Conservation (phyloP, 2,329 filamentous ascomycete species). For the Capronia coronata region DNA sequence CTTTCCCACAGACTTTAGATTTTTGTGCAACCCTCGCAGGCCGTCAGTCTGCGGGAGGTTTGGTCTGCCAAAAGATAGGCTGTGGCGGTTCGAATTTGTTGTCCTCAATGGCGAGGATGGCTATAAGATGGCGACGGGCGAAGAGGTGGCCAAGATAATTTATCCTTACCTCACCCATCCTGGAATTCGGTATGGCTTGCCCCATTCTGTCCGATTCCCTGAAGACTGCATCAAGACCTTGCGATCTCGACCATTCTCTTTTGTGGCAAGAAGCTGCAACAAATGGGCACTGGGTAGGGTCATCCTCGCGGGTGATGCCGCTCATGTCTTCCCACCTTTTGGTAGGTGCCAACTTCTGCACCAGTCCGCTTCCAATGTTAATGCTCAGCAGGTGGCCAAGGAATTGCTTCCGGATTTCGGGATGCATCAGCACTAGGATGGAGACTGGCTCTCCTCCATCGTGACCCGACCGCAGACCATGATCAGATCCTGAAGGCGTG, state of each 20-base stretch:
- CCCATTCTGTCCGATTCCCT: slow-evolving; percentile 23
- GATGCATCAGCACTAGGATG: slow-evolving; percentile 37
- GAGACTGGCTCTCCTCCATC: slow-evolving; percentile 33
- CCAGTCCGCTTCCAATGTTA: not conserved
- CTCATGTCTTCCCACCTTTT: slow-evolving; percentile 31
- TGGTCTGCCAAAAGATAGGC: slow-evolving; percentile 28
- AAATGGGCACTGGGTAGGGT: slow-evolving; percentile 26
- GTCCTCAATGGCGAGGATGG: slow-evolving; percentile 32
- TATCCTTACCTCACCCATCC: slow-evolving; percentile 30
- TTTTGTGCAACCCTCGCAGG: slow-evolving; percentile 29
- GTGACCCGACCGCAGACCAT: slow-evolving; percentile 23
- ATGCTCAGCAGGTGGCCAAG: slow-evolving; percentile 33
- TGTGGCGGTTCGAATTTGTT: slow-evolving; percentile 36
- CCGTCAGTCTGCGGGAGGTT: slow-evolving; percentile 31
- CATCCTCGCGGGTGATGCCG: slow-evolving; percentile 29
- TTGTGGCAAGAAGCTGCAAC: slow-evolving; percentile 28
- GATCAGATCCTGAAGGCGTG: slow-evolving; percentile 31
- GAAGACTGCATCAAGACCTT: slow-evolving; percentile 29
- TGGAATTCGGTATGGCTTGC: slow-evolving; percentile 28
- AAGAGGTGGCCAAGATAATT: slow-evolving; percentile 27
- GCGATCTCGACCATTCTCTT: slow-evolving; percentile 28
- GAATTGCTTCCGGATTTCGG: slow-evolving; percentile 39
- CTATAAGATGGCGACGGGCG: slow-evolving; percentile 28
- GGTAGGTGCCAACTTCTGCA: slow-evolving; percentile 12
- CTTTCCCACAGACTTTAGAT: slow-evolving; percentile 31